Evolutionary conservation across 2,329 filamentous ascomycete genomes (phyloP), one percentile per base, ranked within the genome.

Genomic region (Aspergillus piperis): DNA sequence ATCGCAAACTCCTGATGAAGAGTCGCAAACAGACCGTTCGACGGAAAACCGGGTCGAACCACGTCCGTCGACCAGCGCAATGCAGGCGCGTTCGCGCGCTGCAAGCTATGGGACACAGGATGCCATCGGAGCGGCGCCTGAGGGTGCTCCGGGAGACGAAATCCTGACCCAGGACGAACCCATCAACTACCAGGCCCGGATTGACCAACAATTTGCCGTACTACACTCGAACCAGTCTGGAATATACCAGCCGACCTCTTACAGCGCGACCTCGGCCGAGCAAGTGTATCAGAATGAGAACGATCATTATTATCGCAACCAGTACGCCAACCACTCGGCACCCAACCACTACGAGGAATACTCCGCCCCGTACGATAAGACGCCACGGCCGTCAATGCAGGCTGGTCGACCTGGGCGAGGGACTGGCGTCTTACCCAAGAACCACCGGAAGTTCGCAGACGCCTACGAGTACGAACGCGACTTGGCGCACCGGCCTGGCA

Each of bases 361-460:
- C 75, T 66, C 75, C 66, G 62, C 79, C 69, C 63, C 68, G 52
- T 74, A 78, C 58, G 73, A 79, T 25, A 74, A 77, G 55, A 66
- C 72, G 44, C 71, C 77, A 19, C 74, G 75, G 59, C 75, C 76
- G 59, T 81, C 80, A 23, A 76, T 77, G 66, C 77, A 80, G 62
- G 72, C 73, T 60, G 72, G 72, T 53, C 77, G 75, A 54, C 55
- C 66, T 41, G 69, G 61, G 71, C 68, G 77, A 73, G 68, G 80
- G 69, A 62, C 82, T 72, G 86, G 84, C 36, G 86, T 91, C 10
- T 80, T 95, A 49, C 90, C 95, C 70, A 96, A 96, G 80, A 89
- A 88, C 75, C 92, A 94, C 77, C 87, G 92, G 59, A 88, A 86
- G 66, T 96, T 99, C 68, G 88, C 86, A 1, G 92, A 97, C 70